A percentile compares a stretch with the other conserved stretches of the same genome.
These are phyloP conservation scores for Plasmopara muralis DNA, from an alignment of 352 stramenopile species.

Conservation along the genomic window DNA sequence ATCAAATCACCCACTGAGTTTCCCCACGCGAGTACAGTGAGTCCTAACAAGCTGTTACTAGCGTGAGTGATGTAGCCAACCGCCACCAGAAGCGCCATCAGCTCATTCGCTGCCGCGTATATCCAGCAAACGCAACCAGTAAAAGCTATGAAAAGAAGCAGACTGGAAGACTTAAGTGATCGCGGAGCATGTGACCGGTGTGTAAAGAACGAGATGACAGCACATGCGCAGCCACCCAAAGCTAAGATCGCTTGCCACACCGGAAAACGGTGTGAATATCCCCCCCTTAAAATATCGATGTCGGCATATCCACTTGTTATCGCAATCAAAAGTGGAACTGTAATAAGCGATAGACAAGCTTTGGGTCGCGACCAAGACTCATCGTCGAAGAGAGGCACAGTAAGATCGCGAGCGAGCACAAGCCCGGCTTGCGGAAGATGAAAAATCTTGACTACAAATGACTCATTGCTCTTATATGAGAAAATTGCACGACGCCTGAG, in stretches of 20 bases:
- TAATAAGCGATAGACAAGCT: conserved; percentile 73
- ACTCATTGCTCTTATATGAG: conserved; percentile 37
- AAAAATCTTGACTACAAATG: conserved; percentile 40
- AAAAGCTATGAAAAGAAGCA: conserved; percentile 71
- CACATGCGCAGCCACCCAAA: conserved; percentile 31
- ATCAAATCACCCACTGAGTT: conserved; percentile 82
- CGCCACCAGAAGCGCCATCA: conserved; percentile 75
- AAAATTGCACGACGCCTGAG: conserved; percentile 43
- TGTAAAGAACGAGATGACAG: conserved; percentile 60
- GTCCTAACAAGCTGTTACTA: conserved; percentile 65
- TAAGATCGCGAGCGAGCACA: conserved; percentile 54
- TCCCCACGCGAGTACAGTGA: conserved; percentile 79
- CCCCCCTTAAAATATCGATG: conserved; percentile 18
- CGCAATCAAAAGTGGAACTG: conserved; percentile 83
- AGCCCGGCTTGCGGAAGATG: conserved; percentile 44
- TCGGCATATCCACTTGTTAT: conserved; percentile 42
- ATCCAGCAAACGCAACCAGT: conserved; percentile 88
- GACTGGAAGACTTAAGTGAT: conserved; percentile 34
- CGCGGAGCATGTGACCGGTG: conserved; percentile 54
- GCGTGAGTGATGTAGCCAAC: conserved; percentile 69
- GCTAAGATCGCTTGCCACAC: conserved; percentile 38
- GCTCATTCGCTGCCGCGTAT: conserved; percentile 82
- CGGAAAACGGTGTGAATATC: conserved; percentile 21
- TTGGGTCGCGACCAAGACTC: conserved; percentile 74
- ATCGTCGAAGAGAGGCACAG: conserved; percentile 60